These are phyloP conservation scores for Wickerhamomyces mucosus DNA, from an alignment of 805 yeast genomes.

Conservation along the genomic window DNA sequence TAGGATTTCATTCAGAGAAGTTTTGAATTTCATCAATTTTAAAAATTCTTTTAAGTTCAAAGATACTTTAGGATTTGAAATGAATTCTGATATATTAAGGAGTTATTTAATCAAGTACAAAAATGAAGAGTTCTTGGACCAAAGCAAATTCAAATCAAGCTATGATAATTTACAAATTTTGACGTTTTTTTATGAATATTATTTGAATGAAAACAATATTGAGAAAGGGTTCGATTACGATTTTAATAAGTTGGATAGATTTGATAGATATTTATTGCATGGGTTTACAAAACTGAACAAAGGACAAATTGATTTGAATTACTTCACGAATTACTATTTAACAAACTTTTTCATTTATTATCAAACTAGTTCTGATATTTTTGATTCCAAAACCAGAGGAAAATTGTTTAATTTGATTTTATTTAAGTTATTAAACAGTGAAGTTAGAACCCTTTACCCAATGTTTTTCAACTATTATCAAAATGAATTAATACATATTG, in stretches of 20 bases:
- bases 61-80: not conserved
- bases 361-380: not conserved
- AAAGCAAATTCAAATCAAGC: not conserved
- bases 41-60: conserved; percentile 1
- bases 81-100: conserved; percentile 8
- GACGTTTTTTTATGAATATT: not conserved
- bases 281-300: not conserved
- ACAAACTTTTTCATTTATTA: not conserved
- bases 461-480: conserved; percentile 5
- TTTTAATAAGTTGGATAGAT: not conserved
- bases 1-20: conserved; percentile 1
- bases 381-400: not conserved
- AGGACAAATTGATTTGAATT: not conserved
- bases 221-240: no score
- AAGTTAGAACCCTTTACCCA: conserved; percentile 5
- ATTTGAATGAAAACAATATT: not conserved
- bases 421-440: conserved; percentile 5
- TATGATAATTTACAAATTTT: not conserved
- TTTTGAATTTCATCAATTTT: conserved; percentile 3
- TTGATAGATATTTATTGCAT: not conserved
- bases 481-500: not conserved
- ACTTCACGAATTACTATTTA: not conserved
- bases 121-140: conserved; percentile 2
- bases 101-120: conserved; percentile 1
- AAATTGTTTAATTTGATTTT: conserved; percentile 4